Evolutionary conservation across 1,284 basidiomycete species (phyloP), one percentile per base, ranked within the genome.

Genomic region (Cystobasidiaceae sp.): DNA sequence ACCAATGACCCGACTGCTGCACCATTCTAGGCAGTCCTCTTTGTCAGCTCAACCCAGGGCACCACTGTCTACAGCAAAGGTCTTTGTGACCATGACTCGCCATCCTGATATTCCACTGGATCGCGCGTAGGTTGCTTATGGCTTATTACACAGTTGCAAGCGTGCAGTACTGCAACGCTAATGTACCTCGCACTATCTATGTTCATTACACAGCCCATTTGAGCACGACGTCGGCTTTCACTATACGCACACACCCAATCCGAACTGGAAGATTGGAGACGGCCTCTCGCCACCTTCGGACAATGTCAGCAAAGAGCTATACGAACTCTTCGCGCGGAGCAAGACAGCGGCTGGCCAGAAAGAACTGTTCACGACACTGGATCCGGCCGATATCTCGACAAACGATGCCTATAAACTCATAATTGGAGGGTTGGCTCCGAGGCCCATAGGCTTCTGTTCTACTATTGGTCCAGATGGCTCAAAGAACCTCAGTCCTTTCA

Each of bases 401-500:
- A 17, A 27, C 21, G 46, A 49, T 17, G 8, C 30, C 4, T 49
- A 27, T 49, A 27, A 17, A 23, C 15, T 17, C 4, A 77, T 89
- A 77, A 87, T 85, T 28, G 85, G 85, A 45, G 83, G 82, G 0
- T 82, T 88, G 62, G 77, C 84, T 0, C 88, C 87, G 15, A 81
- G 88, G 41, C 88, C 88, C 2, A 83, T 88, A 65, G 87, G 85
- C 0, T 84, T 90, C 68, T 82, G 89, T 15, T 88, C 87, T 4
- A 83, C 85, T 13, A 65, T 86, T 19, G 82, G 82, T 15, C 70
- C 74, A 1, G 76, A 81, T 50, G 86, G 86, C 1, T 75, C 79
- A 1, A 78, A 81, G 49, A 90, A 89, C 75, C 81, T 89, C 41
- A 83, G 85, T 15, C 84, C 84, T 0, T 85, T 85, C 75, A 69